Conservation (phyloP, 441 rosid genomes). For the Raphanus hybrid region DNA sequence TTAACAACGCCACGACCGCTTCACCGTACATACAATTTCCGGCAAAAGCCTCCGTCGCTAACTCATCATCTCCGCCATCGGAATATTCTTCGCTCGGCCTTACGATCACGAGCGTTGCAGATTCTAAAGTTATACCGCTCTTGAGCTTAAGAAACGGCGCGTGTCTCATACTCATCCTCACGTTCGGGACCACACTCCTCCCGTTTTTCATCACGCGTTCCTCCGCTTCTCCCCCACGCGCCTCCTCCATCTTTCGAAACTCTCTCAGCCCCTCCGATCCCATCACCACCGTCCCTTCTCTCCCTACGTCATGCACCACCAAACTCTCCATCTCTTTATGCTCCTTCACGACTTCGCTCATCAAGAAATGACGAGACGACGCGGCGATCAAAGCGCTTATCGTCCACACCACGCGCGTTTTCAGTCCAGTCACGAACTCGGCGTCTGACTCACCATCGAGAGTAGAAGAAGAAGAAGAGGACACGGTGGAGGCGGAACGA, state of each 20-base stretch:
- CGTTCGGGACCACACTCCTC: slow-evolving; percentile 41
- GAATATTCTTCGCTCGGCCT: slow-evolving; percentile 10
- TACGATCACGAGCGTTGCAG: slow-evolving; percentile 36
- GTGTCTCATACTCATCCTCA: slow-evolving; percentile 45
- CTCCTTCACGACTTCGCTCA: slow-evolving; percentile 33
- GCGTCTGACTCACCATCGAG: slow-evolving; percentile 23
- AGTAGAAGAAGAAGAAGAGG: not conserved
- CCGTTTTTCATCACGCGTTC: slow-evolving; percentile 25
- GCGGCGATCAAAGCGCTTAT: slow-evolving; percentile 39
- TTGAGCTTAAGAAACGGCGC: slow-evolving; percentile 38
- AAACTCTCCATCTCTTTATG: slow-evolving; percentile 35
- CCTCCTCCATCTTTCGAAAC: slow-evolving; percentile 17
- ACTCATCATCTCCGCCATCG: not conserved
- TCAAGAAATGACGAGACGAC: slow-evolving; percentile 32
- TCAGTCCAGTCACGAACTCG: slow-evolving; percentile 37
- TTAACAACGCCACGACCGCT: slow-evolving; percentile 38
- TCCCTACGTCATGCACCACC: slow-evolving; percentile 32
- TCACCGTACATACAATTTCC: slow-evolving; percentile 42
- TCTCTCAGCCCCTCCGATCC: slow-evolving; percentile 23
- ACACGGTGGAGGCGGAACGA: slow-evolving; percentile 28
- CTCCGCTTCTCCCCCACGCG: slow-evolving; percentile 20
- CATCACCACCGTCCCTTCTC: slow-evolving; percentile 39
- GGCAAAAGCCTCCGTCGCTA: slow-evolving; percentile 22
- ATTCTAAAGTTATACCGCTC: slow-evolving; percentile 37
- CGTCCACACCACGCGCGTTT: slow-evolving; percentile 43